phyloP scores from a whole-genome alignment of 192 early-diverging fungal genomes.

The Coemansia sp. region DNA sequence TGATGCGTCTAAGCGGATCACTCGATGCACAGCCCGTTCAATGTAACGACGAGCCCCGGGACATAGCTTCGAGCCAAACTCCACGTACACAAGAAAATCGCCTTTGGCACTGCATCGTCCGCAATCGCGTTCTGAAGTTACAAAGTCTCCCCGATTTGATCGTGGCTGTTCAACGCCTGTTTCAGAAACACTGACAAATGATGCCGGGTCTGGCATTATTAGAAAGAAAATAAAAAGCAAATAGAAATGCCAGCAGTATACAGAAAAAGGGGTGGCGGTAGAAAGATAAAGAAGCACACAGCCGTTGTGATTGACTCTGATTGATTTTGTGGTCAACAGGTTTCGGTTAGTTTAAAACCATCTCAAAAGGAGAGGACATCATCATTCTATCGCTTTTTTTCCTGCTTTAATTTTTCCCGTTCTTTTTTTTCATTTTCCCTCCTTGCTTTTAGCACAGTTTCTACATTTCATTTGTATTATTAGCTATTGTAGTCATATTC shows the following conservation, averaged over 20 bases:
- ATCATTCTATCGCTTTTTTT: too few relatives aligned
- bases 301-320: too few relatives aligned
- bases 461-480: slow-evolving; percentile 1
- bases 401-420: too few relatives aligned
- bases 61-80: slow-evolving; percentile 26
- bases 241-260: neutral
- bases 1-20: slow-evolving; percentile 3
- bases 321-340: too few relatives aligned
- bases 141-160: neutral
- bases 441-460: neutral
- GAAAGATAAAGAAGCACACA: neutral
- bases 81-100: slow-evolving; percentile 30
- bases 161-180: neutral
- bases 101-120: slow-evolving; percentile 13
- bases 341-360: too few relatives aligned
- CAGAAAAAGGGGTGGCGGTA: neutral
- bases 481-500: slow-evolving; percentile 4
- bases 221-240: neutral
- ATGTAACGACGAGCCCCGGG: slow-evolving; percentile 18
- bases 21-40: slow-evolving; percentile 24
- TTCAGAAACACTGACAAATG: neutral
- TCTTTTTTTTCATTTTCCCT: slow-evolving; percentile 2
- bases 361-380: too few relatives aligned
- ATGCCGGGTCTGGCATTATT: neutral
- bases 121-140: slow-evolving; percentile 6